Evolutionary conservation across 2,329 filamentous ascomycete species (phyloP), one percentile per base, ranked within the genome.

Genomic region (Leptosphaerulina australis): DNA sequence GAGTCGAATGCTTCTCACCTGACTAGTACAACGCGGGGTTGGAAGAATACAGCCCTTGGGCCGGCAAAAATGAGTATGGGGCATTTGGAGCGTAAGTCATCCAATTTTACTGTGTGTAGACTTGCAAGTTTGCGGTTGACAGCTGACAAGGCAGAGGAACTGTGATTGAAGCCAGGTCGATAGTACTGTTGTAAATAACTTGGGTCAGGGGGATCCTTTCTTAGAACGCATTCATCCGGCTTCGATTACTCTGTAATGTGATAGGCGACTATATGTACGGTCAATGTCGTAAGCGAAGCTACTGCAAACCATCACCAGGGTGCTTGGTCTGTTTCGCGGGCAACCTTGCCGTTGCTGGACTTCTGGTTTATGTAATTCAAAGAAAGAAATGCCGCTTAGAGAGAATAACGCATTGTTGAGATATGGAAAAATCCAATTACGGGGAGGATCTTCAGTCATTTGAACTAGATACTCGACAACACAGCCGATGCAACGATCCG

Each of bases 1-100:
- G 41, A 41, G 25, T 45, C 30, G 20, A 21, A 31, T 20, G 17
- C 30, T 28, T 26, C 24, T 44, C 11, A 28, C 26, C 25, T 40
- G 40, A 40, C 41, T 46, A 46, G 48, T 34, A 41, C 36, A 57
- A 57, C 46, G 59, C 54, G 58, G 60, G 60, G 56, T 56, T 48
- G 14, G 26, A 33, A 44, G 25, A 29, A 38, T 33, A 29, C 21
- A 34, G 12, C 25, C 37, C 29, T 45, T 30, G 28, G 22, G 25
- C 21, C 44, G 35, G 31, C 41, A 44, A 20, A 39, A 22, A 29
- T 36, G 36, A 36, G 20, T 36, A 20, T 31, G 25, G 47, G 35
- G 40, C 21, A 36, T 36, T 29, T 45, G 35, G 36, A 25, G 31
- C 31, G 36, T 33, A 14, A 22, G 5, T 21, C 8, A 26, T 22